phyloP scores from a whole-genome alignment of 352 stramenopile species.

The Phytophthora ohioensis region DNA sequence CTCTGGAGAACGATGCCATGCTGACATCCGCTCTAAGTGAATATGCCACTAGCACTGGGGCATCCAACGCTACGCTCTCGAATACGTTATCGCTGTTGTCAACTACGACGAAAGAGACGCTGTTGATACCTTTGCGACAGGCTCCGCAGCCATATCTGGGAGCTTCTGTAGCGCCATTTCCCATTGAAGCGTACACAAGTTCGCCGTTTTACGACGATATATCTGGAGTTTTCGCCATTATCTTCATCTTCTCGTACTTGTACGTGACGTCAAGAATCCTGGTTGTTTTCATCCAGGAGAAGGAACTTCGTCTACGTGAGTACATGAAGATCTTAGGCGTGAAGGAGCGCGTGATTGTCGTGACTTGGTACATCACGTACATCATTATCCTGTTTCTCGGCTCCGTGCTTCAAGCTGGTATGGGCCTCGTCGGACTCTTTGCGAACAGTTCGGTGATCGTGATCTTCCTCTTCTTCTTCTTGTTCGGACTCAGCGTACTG shows the following conservation, averaged over 20 bases:
- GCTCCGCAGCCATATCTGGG: slow-evolving; percentile 56
- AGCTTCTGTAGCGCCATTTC: slow-evolving; percentile 43
- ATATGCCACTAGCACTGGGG: slow-evolving; percentile 7
- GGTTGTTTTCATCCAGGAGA: slow-evolving; percentile 87
- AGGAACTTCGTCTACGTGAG: slow-evolving; percentile 89
- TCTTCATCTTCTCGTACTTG: slow-evolving; percentile 92
- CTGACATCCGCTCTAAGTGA: slow-evolving; percentile 37
- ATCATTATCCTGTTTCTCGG: slow-evolving; percentile 78
- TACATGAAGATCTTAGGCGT: slow-evolving; percentile 93
- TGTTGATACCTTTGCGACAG: slow-evolving; percentile 46
- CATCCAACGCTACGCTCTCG: slow-evolving; percentile 22
- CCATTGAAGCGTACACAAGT: slow-evolving; percentile 44
- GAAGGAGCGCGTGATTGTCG: slow-evolving; percentile 66
- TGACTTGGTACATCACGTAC: slow-evolving; percentile 90
- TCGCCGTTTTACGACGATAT: slow-evolving; percentile 69
- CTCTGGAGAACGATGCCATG: slow-evolving; percentile 49
- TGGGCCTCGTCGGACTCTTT: slow-evolving; percentile 50
- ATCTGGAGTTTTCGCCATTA: slow-evolving; percentile 72
- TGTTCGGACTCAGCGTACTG: slow-evolving; percentile 61
- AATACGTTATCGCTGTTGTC: slow-evolving; percentile 27
- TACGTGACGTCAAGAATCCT: slow-evolving; percentile 86
- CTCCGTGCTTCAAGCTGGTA: slow-evolving; percentile 57
- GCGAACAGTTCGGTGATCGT: slow-evolving; percentile 50
- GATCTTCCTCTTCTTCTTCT: slow-evolving; percentile 84
- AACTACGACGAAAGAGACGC: slow-evolving; percentile 22